Evolutionary conservation across 148 eudicot species (phyloP).

Genomic region (Pouteria glomerata): DNA sequence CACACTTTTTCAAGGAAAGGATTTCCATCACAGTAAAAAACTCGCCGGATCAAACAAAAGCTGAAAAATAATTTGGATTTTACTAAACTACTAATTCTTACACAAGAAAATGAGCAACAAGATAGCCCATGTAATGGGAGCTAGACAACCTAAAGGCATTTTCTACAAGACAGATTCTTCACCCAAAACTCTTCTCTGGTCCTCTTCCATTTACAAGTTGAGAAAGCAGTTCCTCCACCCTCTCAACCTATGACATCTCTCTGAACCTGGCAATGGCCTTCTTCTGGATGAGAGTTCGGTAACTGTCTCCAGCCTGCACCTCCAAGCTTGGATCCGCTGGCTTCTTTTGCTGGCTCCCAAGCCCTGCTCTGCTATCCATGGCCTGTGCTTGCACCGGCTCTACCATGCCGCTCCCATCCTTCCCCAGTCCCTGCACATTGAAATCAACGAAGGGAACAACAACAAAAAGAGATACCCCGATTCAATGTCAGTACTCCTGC

Average conservation of each 20-base stretch:
- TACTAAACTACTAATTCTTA: too few species aligned
- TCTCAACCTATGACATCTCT: slow-evolving; percentile 51
- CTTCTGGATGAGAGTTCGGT: slow-evolving; percentile 87
- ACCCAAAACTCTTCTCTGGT: too few species aligned
- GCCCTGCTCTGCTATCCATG: slow-evolving; percentile 69
- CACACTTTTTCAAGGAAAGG: too few species aligned
- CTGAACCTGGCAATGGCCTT: slow-evolving; percentile 92
- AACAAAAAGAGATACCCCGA: slow-evolving; percentile 36
- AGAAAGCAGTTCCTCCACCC: background rate
- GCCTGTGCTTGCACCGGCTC: slow-evolving; percentile 96
- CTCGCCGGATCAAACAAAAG: too few species aligned
- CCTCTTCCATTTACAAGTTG: too few species aligned
- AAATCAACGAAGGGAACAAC: slow-evolving; percentile 21
- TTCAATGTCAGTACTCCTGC: slow-evolving; percentile 31
- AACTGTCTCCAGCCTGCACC: slow-evolving; percentile 95
- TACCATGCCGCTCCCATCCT: slow-evolving; percentile 94
- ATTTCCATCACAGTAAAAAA: too few species aligned
- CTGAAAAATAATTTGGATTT: too few species aligned
- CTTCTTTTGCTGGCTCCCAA: slow-evolving; percentile 89
- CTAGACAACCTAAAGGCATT: too few species aligned
- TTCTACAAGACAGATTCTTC: too few species aligned
- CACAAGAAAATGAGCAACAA: too few species aligned
- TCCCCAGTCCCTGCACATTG: slow-evolving; percentile 74
- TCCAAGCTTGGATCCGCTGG: slow-evolving; percentile 63
- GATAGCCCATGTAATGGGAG: too few species aligned